Conservation (phyloP, 768 basidiomycete genomes). For the Tylopilus balloui region DNA sequence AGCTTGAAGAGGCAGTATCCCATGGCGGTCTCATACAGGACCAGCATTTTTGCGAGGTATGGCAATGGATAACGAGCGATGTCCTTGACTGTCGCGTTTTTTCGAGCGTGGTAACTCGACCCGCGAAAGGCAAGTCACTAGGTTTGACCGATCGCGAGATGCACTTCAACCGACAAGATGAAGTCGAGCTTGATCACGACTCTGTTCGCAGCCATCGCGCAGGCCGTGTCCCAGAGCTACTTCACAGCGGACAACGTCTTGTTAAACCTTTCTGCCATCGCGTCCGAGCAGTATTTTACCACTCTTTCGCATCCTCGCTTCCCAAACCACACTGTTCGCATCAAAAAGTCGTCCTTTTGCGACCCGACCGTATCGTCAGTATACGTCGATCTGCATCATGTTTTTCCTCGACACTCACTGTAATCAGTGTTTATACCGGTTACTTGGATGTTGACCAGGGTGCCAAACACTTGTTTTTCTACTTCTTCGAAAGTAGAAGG, state of each 20-base stretch:
- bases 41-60: slow-evolving; percentile 66
- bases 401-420: background rate
- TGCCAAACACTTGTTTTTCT: slow-evolving; percentile 51
- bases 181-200: background rate
- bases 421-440: slow-evolving; percentile 40
- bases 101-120: slow-evolving; percentile 32
- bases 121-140: slow-evolving; percentile 19
- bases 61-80: background rate
- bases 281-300: slow-evolving; percentile 31
- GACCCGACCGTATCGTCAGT: slow-evolving; percentile 50
- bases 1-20: slow-evolving; percentile 99
- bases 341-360: slow-evolving; percentile 60
- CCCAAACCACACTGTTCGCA: slow-evolving; percentile 49
- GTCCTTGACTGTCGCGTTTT: slow-evolving; percentile 15
- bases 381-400: background rate
- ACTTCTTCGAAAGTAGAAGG: slow-evolving; percentile 56
- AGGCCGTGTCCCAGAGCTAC: slow-evolving; percentile 7
- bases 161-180: too few species aligned
- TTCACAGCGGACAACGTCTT: background rate
- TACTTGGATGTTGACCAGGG: slow-evolving; percentile 48
- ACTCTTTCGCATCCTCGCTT: slow-evolving; percentile 46
- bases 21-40: slow-evolving; percentile 92
- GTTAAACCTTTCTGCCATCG: slow-evolving; percentile 24
- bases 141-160: background rate
- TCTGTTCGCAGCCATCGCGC: background rate